These are phyloP conservation scores for Naegleria fowleri DNA, from an alignment of 208 protist genomes.

Conservation along the genomic window DNA sequence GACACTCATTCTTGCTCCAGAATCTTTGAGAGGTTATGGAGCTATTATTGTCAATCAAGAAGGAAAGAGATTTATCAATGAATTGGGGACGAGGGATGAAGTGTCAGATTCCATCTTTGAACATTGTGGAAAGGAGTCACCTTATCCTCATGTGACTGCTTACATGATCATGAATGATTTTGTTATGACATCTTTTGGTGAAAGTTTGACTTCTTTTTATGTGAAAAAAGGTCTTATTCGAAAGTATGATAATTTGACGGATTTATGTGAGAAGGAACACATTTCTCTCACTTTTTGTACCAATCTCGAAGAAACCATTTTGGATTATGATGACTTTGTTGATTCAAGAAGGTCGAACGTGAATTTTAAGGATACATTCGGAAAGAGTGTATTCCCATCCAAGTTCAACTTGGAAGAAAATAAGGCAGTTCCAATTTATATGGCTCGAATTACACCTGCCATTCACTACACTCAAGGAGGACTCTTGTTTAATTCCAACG, in stretches of 20 bases:
- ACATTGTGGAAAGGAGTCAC: conserved; percentile 49
- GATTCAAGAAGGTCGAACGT: conserved; percentile 26
- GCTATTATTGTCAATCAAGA: conserved; percentile 79
- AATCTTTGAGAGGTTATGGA: conserved; percentile 85
- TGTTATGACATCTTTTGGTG: background rate
- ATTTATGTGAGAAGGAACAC: conserved; percentile 32
- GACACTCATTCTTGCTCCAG: conserved; percentile 85
- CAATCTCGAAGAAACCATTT: conserved; percentile 36
- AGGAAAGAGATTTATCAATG: conserved; percentile 85
- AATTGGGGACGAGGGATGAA: conserved; percentile 83
- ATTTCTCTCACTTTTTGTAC: background rate
- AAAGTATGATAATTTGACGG: conserved; percentile 26
- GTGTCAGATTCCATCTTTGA: conserved; percentile 77
- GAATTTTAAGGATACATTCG: conserved; percentile 38
- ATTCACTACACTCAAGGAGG: conserved; percentile 85
- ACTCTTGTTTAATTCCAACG: conserved; percentile 52
- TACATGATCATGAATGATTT: conserved; percentile 27
- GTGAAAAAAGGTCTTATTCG: conserved; percentile 12
- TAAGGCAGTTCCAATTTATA: conserved; percentile 25
- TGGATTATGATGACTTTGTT: conserved; percentile 37
- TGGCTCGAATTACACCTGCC: conserved; percentile 57
- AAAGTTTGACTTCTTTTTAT: background rate
- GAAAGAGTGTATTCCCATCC: conserved; percentile 43
- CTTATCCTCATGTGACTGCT: conserved; percentile 52
- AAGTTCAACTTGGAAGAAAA: conserved; percentile 30